Evolutionary conservation across 192 early-diverging fungal genomes (phyloP).

Genomic region (Entomortierella chlamydospora): DNA sequence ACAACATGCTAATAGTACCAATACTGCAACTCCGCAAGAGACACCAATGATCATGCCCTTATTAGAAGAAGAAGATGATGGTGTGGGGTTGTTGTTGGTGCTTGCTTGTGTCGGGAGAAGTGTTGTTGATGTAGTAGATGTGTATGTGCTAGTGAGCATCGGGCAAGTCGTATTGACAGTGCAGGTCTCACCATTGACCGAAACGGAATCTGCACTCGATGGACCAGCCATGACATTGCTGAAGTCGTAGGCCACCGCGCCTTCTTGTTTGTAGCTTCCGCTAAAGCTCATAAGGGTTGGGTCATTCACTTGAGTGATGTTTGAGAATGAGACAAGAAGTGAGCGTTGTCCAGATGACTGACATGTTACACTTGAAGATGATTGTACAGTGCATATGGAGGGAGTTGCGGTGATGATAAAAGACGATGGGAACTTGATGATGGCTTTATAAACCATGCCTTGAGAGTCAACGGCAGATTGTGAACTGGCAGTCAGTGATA

Average conservation of each 20-base stretch:
- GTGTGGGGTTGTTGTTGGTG: neutral
- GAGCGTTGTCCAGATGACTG: neutral
- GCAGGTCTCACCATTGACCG: conserved; percentile 16
- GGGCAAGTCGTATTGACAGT: neutral
- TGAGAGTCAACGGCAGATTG: neutral
- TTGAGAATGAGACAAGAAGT: neutral
- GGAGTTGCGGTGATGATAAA: neutral
- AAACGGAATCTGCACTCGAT: neutral
- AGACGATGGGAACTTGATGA: neutral
- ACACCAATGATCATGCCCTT: conserved; percentile 16
- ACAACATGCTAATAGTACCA: conserved; percentile 1
- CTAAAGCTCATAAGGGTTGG: neutral
- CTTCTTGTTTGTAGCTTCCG: neutral
- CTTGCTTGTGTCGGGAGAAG: neutral
- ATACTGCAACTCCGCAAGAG: conserved; percentile 1
- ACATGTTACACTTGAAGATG: neutral
- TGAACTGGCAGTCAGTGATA: conserved; percentile 2
- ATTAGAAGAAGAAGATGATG: neutral
- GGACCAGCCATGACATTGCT: neutral
- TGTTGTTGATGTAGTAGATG: too few species aligned
- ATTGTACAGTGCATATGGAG: neutral
- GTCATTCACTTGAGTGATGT: neutral
- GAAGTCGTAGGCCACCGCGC: neutral
- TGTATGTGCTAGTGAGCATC: neutral
- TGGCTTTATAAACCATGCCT: neutral